Percentiles rank a stretch among this genome's conserved stretches.
phyloP scores from a whole-genome alignment of 208 protist genomes.

The Wallacemonas sp. region DNA sequence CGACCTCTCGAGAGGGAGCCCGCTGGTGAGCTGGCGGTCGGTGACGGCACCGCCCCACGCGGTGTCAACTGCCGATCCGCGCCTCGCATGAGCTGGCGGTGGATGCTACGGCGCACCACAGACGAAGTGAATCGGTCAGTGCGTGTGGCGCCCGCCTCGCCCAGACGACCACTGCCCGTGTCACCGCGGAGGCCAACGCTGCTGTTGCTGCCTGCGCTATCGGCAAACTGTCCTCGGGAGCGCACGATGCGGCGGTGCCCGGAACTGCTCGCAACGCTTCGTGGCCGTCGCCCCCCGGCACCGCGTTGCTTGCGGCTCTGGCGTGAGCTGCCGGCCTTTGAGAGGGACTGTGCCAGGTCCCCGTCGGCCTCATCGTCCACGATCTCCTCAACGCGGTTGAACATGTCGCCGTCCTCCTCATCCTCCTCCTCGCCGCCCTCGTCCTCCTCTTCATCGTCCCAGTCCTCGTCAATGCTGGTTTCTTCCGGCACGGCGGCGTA shows the following conservation, averaged over 20 bases:
- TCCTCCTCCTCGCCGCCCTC: slow-evolving; percentile 9
- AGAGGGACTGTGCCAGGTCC: not conserved
- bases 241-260: no score
- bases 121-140: no score
- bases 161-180: no score
- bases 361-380: slow-evolving; percentile 1
- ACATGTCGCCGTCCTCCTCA: not conserved
- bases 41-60: not conserved
- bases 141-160: no score
- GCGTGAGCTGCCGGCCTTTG: not conserved
- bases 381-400: not conserved
- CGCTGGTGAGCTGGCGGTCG: not conserved
- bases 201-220: not conserved
- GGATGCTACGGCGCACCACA: slow-evolving; percentile 1
- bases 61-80: not conserved
- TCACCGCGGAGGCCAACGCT: not conserved
- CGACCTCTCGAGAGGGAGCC: no score
- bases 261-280: no score
- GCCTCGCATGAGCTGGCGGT: not conserved
- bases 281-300: not conserved
- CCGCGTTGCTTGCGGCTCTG: not conserved
- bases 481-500: slow-evolving; percentile 9
- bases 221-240: no score
- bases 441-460: slow-evolving; percentile 3
- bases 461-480: slow-evolving; percentile 9